Evolutionary conservation across 805 yeast genomes (phyloP).

Genomic region (Candida vaughaniae): DNA sequence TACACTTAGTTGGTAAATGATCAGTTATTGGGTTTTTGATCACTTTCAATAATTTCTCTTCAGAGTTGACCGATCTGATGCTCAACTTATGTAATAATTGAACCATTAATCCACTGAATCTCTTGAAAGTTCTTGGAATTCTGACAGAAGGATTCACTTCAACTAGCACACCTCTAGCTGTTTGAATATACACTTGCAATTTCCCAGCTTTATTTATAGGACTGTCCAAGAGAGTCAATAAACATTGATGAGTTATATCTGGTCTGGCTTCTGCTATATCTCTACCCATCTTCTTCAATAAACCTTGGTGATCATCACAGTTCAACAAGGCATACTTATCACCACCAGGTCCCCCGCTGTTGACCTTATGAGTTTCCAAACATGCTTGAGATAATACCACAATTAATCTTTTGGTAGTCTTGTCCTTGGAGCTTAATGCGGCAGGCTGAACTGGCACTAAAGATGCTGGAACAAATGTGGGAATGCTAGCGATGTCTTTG

Average conservation of each 20-base stretch:
- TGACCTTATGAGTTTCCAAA: conserved; percentile 88
- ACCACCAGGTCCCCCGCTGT: conserved; percentile 71
- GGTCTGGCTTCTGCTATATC: conserved; percentile 98
- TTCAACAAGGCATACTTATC: conserved; percentile 92
- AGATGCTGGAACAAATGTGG: conserved; percentile 48
- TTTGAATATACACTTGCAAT: conserved; percentile 93
- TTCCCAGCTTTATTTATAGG: conserved; percentile 98
- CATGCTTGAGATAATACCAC: conserved; percentile 97
- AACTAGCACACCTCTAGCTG: conserved; percentile 90
- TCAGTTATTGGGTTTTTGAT: conserved; percentile 97
- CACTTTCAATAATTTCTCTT: conserved; percentile 89
- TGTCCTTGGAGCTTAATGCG: conserved; percentile 79
- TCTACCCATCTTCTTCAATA: conserved; percentile 91
- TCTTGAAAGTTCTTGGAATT: conserved; percentile 96
- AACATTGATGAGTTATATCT: conserved; percentile 98
- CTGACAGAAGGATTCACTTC: conserved; percentile 96
- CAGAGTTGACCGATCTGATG: conserved; percentile 91
- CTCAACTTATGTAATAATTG: conserved; percentile 90
- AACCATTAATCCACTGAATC: conserved; percentile 97
- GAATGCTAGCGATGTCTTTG: conserved; percentile 6
- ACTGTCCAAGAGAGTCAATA: conserved; percentile 90
- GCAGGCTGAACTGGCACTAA: conserved; percentile 86
- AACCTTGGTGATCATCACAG: conserved; percentile 98
- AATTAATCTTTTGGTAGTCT: conserved; percentile 78
- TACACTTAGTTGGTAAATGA: conserved; percentile 94